Conservation (phyloP, 108 stramenopile genomes). For the Fragilariopsis cylindrus region DNA sequence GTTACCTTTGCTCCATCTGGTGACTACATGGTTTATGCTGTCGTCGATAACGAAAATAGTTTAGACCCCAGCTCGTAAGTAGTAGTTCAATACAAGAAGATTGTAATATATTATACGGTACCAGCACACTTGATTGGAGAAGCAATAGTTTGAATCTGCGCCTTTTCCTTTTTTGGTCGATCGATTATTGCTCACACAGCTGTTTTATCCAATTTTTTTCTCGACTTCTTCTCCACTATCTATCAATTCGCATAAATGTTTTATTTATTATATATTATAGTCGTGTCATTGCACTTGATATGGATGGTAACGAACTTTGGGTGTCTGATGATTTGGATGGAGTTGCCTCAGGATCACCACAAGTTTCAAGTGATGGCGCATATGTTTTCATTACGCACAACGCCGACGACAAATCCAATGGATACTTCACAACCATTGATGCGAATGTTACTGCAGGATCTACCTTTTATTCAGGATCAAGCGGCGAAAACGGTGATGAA, state of each 20-base stretch:
- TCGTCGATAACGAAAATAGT: conserved; percentile 35
- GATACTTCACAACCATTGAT: conserved; percentile 45
- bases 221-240: neutral
- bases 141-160: too few relatives aligned
- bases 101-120: too few relatives aligned
- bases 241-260: neutral
- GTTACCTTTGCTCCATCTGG: conserved; percentile 20
- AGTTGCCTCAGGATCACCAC: conserved; percentile 34
- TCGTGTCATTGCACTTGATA: conserved; percentile 32
- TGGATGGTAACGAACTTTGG: conserved; percentile 30
- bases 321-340: conserved; percentile 38
- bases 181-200: neutral
- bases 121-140: too few relatives aligned
- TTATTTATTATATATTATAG: conserved; percentile 8
- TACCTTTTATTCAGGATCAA: conserved; percentile 18
- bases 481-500: neutral
- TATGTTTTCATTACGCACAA: conserved; percentile 55
- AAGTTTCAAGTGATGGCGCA: conserved; percentile 39
- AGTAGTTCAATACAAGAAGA: neutral
- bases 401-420: conserved; percentile 19
- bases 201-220: neutral
- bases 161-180: too few relatives aligned
- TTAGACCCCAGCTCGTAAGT: conserved; percentile 26
- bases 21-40: conserved; percentile 33
- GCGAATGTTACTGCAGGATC: neutral